phyloP scores from a whole-genome alignment of 2,329 filamentous ascomycete species.

The Calonectria pseudoreteaudii region DNA sequence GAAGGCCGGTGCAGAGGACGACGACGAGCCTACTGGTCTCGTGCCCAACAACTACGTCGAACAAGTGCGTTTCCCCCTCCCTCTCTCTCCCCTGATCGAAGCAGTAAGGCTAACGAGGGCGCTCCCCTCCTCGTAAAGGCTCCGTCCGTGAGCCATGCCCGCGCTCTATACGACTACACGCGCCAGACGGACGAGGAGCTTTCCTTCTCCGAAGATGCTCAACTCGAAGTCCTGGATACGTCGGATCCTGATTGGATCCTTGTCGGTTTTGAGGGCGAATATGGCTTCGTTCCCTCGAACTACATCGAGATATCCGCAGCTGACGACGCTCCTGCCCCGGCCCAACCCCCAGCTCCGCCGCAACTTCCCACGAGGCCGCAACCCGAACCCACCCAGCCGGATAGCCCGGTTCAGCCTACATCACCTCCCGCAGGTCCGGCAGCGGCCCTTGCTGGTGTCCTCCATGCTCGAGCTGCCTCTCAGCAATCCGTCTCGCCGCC shows the following conservation, averaged over 20 bases:
- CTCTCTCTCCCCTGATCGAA: neutral
- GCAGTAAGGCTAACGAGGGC: conserved; percentile 10
- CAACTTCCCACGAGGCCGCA: conserved; percentile 58
- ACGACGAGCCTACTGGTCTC: conserved; percentile 90
- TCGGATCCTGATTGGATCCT: conserved; percentile 97
- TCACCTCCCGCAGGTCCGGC: conserved; percentile 58
- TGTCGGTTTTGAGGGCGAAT: conserved; percentile 86
- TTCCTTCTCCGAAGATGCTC: conserved; percentile 90
- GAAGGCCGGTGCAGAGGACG: conserved; percentile 83
- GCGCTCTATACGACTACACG: conserved; percentile 97
- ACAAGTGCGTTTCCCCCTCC: conserved; percentile 68
- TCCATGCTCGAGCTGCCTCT: conserved; percentile 59
- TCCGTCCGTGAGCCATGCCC: conserved; percentile 75
- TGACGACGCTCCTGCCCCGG: conserved; percentile 55
- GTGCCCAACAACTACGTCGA: conserved; percentile 97
- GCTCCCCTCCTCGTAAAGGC: conserved; percentile 61
- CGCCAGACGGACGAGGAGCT: conserved; percentile 98
- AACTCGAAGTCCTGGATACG: conserved; percentile 86
- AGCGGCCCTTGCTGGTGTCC: conserved; percentile 66
- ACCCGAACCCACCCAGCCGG: conserved; percentile 48
- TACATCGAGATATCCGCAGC: conserved; percentile 82
- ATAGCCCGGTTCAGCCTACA: conserved; percentile 44
- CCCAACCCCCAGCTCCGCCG: conserved; percentile 52
- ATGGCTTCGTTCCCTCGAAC: conserved; percentile 94
- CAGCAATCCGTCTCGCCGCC: conserved; percentile 38